phyloP scores from a whole-genome alignment of 768 basidiomycete genomes.

The Suillus placidus region DNA sequence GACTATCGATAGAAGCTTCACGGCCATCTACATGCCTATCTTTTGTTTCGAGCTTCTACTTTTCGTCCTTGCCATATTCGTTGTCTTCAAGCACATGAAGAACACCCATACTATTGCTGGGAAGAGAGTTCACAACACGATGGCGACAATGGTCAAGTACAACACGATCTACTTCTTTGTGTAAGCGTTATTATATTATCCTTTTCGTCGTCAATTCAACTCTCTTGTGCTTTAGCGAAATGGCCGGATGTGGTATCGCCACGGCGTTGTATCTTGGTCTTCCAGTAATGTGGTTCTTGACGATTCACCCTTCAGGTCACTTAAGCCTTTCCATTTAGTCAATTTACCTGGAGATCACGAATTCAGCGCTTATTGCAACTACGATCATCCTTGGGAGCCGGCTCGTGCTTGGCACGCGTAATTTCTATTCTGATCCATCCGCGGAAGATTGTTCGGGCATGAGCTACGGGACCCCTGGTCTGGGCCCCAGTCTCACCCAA shows the following conservation, averaged over 20 bases:
- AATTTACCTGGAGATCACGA: constrained; percentile 12
- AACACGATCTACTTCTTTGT: constrained; percentile 14
- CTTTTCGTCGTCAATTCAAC: neutral
- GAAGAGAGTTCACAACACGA: constrained; percentile 7
- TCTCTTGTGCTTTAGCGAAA: constrained; percentile 3
- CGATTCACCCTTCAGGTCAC: neutral
- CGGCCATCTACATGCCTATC: constrained; percentile 13
- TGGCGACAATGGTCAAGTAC: constrained; percentile 10
- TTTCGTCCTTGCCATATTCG: constrained; percentile 10
- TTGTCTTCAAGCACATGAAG: constrained; percentile 12
- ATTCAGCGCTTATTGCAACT: constrained; percentile 10
- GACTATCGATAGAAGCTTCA: constrained; percentile 2
- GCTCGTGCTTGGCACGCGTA: constrained; percentile 10
- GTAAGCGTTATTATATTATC: constrained; percentile 3
- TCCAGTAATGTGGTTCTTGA: constrained; percentile 8
- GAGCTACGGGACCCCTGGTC: neutral
- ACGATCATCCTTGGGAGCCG: constrained; percentile 11
- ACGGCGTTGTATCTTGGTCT: constrained; percentile 12
- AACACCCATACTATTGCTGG: constrained; percentile 8
- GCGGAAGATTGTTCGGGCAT: neutral
- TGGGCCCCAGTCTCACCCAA: neutral
- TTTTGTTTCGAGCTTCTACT: constrained; percentile 12
- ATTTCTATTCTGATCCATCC: constrained; percentile 12
- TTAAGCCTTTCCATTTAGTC: constrained; percentile 4
- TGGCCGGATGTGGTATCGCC: constrained; percentile 11